phyloP scores from a whole-genome alignment of 306 rosid species.

The Prunus salicina region DNA sequence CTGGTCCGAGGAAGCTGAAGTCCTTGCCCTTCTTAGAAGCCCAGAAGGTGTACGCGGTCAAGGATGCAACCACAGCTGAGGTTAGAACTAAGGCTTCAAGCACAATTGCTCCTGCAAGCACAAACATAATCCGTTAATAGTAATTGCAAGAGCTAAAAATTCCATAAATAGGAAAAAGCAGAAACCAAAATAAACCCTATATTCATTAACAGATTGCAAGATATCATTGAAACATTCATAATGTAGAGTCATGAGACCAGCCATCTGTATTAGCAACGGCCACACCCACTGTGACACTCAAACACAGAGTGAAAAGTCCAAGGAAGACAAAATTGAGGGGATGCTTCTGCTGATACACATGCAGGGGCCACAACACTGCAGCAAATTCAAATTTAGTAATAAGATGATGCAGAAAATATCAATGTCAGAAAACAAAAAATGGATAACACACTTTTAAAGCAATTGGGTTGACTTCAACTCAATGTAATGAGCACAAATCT shows the following conservation, averaged over 20 bases:
- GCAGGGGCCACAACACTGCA: slow-evolving; percentile 85
- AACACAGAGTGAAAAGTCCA: slow-evolving; percentile 75
- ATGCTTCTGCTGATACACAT: slow-evolving; percentile 82
- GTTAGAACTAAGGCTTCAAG: slow-evolving; percentile 93
- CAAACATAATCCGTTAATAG: neutral
- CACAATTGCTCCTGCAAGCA: slow-evolving; percentile 73
- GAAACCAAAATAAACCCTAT: neutral
- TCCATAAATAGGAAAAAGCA: neutral
- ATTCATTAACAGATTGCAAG: neutral
- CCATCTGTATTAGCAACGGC: slow-evolving; percentile 86
- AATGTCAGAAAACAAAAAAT: neutral
- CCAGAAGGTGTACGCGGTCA: slow-evolving; percentile 92
- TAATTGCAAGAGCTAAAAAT: neutral
- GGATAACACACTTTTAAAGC: neutral
- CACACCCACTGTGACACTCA: slow-evolving; percentile 82
- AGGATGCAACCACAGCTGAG: slow-evolving; percentile 75
- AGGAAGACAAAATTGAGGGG: slow-evolving; percentile 77
- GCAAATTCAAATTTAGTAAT: neutral
- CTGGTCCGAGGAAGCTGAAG: slow-evolving; percentile 91
- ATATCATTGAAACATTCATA: neutral
- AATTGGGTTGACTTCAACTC: neutral
- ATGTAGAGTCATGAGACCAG: slow-evolving; percentile 9
- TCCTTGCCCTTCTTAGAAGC: slow-evolving; percentile 99
- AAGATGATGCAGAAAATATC: neutral
- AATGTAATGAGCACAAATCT: neutral